These are phyloP conservation scores for Chytriomyces sp. DNA, from an alignment of 192 early-diverging fungal genomes.

Conservation along the genomic window DNA sequence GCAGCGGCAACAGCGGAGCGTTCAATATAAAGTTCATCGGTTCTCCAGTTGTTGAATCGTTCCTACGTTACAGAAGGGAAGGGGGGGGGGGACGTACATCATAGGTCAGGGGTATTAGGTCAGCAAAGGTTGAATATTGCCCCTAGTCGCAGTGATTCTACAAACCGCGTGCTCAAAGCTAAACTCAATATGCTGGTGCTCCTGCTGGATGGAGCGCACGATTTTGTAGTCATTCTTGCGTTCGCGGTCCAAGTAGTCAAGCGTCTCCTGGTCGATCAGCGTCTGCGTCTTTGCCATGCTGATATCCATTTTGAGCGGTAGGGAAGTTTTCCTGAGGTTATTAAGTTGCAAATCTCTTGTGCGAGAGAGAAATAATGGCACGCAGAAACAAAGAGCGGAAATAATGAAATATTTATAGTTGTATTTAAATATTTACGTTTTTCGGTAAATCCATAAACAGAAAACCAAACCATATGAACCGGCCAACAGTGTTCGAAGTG, in stretches of 20 bases:
- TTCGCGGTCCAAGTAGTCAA: neutral
- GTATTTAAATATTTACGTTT: too few relatives aligned
- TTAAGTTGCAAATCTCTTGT: neutral
- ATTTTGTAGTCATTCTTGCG: neutral
- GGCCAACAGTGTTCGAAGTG: constrained; percentile 89
- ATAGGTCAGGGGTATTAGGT: too few relatives aligned
- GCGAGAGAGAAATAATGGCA: too few relatives aligned
- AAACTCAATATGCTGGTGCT: neutral
- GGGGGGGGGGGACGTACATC: too few relatives aligned
- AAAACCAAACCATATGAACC: neutral
- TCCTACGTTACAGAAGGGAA: neutral
- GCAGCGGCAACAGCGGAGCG: neutral
- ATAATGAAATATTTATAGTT: too few relatives aligned
- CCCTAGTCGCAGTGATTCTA: too few relatives aligned
- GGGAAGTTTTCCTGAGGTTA: neutral
- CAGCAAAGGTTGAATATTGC: too few relatives aligned
- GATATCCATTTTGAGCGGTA: neutral
- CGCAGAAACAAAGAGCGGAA: too few relatives aligned
- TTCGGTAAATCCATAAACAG: too few relatives aligned
- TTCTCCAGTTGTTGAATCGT: neutral
- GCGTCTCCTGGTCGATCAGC: constrained; percentile 1
- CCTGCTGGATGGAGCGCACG: neutral
- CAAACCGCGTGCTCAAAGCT: neutral
- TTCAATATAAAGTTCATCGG: constrained; percentile 3
- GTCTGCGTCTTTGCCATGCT: neutral